Percentiles rank a stretch among this genome's conserved stretches.
phyloP scores from a whole-genome alignment of 139 green algal species.

The Coccomyxa sp. region DNA sequence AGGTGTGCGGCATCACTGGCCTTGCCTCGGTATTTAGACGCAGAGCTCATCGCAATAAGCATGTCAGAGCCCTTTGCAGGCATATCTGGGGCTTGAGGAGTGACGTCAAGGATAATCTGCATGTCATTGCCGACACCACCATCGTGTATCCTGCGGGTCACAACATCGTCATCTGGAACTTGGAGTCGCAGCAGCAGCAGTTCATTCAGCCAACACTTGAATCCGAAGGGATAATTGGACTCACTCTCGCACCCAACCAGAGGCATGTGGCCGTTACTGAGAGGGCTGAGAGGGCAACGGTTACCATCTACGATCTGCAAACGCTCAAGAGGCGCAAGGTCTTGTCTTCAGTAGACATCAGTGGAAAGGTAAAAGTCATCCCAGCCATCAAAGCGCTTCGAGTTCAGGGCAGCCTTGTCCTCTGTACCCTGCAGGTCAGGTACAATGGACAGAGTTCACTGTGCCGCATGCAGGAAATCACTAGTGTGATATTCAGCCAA shows the following conservation, averaged over 20 bases:
- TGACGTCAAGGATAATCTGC: slow-evolving; percentile 63
- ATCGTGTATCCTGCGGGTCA: slow-evolving; percentile 76
- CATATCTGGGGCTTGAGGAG: slow-evolving; percentile 76
- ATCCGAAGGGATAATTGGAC: slow-evolving; percentile 67
- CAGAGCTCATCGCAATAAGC: too few relatives aligned
- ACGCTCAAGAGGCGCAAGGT: slow-evolving; percentile 86
- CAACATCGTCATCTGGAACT: slow-evolving; percentile 70
- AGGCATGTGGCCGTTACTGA: slow-evolving; percentile 82
- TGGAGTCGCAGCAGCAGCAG: slow-evolving; percentile 56
- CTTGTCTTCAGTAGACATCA: slow-evolving; percentile 56
- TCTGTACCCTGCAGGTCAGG: too few relatives aligned
- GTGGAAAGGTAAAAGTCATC: slow-evolving; percentile 51
- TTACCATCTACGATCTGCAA: slow-evolving; percentile 84
- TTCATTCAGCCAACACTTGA: slow-evolving; percentile 57
- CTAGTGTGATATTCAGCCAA: slow-evolving; percentile 75
- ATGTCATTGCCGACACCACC: slow-evolving; percentile 70
- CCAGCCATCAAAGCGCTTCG: too few relatives aligned
- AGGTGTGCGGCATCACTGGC: too few relatives aligned
- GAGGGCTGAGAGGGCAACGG: slow-evolving; percentile 54
- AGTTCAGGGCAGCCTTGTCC: too few relatives aligned
- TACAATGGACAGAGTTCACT: too few relatives aligned
- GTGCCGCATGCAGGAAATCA: slow-evolving; percentile 67
- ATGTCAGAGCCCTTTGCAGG: too few relatives aligned
- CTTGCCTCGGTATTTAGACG: too few relatives aligned
- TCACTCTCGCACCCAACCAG: slow-evolving; percentile 62